Evolutionary conservation across 1,139 yeast species (phyloP).

Genomic region (Hansenula anomala): DNA sequence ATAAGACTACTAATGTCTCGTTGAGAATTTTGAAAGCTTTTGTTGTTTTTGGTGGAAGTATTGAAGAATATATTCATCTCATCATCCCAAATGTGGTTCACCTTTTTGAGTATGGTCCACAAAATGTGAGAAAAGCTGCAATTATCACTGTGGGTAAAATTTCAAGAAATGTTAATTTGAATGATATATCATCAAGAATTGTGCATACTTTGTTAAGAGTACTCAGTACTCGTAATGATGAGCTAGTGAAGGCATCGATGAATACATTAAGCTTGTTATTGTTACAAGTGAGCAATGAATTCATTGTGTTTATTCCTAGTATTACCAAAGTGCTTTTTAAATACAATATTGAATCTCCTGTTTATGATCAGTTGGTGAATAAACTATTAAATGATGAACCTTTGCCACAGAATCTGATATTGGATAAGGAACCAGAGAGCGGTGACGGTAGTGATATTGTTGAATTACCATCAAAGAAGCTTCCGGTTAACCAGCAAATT

Average conservation of each 20-base stretch:
- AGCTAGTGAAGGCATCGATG: slow-evolving; percentile 58
- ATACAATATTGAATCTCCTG: slow-evolving; percentile 63
- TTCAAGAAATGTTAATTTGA: slow-evolving; percentile 66
- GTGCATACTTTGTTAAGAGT: slow-evolving; percentile 83
- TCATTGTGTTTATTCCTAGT: slow-evolving; percentile 82
- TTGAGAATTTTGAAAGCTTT: slow-evolving; percentile 77
- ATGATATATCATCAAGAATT: slow-evolving; percentile 88
- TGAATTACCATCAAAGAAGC: slow-evolving; percentile 66
- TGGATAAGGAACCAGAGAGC: slow-evolving; percentile 61
- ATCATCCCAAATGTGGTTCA: slow-evolving; percentile 80
- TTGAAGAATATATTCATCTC: slow-evolving; percentile 85
- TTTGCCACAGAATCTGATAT: slow-evolving; percentile 69
- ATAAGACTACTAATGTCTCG: slow-evolving; percentile 64
- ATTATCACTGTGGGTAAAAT: slow-evolving; percentile 82
- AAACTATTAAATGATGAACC: slow-evolving; percentile 86
- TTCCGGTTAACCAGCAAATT: slow-evolving; percentile 45
- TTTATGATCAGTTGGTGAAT: slow-evolving; percentile 76
- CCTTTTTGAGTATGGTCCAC: slow-evolving; percentile 68
- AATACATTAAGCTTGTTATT: slow-evolving; percentile 78
- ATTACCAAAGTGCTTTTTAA: slow-evolving; percentile 66
- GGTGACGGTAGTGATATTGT: slow-evolving; percentile 58
- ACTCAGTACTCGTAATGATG: slow-evolving; percentile 54
- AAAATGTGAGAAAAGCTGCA: slow-evolving; percentile 61
- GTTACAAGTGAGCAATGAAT: slow-evolving; percentile 79
- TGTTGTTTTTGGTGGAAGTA: slow-evolving; percentile 83